Conservation (phyloP, 768 basidiomycete genomes). For the Flagelloscypha sp. region DNA sequence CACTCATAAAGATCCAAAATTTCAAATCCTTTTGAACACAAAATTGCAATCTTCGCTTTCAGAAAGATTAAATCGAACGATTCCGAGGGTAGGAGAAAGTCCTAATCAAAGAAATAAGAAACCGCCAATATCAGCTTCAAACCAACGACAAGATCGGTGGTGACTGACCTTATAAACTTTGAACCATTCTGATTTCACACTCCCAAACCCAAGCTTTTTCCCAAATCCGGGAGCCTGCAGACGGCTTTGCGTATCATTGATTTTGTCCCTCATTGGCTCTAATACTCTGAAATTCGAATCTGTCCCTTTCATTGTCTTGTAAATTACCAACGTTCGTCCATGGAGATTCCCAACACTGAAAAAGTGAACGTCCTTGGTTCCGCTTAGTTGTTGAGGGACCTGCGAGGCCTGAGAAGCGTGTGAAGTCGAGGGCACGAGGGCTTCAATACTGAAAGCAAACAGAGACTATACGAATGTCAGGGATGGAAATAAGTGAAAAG, state of each 20-base stretch:
- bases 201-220: slow-evolving; percentile 43
- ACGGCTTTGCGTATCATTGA: slow-evolving; percentile 46
- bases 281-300: slow-evolving; percentile 69
- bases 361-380: slow-evolving; percentile 5
- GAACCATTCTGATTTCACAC: slow-evolving; percentile 64
- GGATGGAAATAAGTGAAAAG: not conserved
- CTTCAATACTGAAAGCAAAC: slow-evolving; percentile 4
- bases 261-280: slow-evolving; percentile 59
- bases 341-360: slow-evolving; percentile 3
- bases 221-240: slow-evolving; percentile 41
- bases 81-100: slow-evolving; percentile 64
- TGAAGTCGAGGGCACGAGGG: slow-evolving; percentile 27
- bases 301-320: slow-evolving; percentile 77
- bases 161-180: slow-evolving; percentile 62
- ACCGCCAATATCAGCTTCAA: slow-evolving; percentile 2
- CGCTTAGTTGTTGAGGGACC: slow-evolving; percentile 4
- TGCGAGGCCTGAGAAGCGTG: slow-evolving; percentile 4
- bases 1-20: slow-evolving; percentile 76
- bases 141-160: too few species aligned
- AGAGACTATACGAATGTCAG: too few species aligned
- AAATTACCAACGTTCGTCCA: slow-evolving; percentile 42
- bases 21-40: slow-evolving; percentile 67
- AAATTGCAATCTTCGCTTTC: slow-evolving; percentile 61
- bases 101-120: slow-evolving; percentile 25
- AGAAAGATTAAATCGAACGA: slow-evolving; percentile 60